These are phyloP conservation scores for Talaromyces sp. DNA, from an alignment of 2,329 filamentous ascomycete genomes.

Conservation along the genomic window DNA sequence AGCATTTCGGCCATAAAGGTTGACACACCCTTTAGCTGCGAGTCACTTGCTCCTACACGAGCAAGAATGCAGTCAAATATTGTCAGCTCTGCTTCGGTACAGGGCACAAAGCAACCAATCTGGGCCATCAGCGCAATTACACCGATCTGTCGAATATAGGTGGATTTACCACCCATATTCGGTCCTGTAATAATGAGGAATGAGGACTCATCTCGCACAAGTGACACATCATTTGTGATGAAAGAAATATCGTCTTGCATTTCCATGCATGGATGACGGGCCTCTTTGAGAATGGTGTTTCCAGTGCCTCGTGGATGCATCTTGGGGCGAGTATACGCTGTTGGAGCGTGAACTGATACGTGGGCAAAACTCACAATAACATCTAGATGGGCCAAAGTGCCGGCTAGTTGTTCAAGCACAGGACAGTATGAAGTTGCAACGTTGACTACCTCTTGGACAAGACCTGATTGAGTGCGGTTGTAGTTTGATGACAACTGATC, in stretches of 20 bases:
- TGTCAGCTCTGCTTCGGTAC: slow-evolving; percentile 81
- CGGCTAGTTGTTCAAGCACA: slow-evolving; percentile 83
- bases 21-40: slow-evolving; percentile 93
- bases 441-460: slow-evolving; percentile 87
- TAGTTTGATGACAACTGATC: slow-evolving; percentile 94
- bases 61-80: slow-evolving; percentile 97
- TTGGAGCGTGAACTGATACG: slow-evolving; percentile 86
- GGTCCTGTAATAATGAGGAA: slow-evolving; percentile 97
- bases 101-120: slow-evolving; percentile 93
- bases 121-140: slow-evolving; percentile 98
- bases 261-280: slow-evolving; percentile 95
- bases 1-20: slow-evolving; percentile 99
- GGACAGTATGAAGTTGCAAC: slow-evolving; percentile 95
- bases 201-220: slow-evolving; percentile 73
- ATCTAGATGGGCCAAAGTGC: slow-evolving; percentile 85
- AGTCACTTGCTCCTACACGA: slow-evolving; percentile 91
- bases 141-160: slow-evolving; percentile 95
- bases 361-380: slow-evolving; percentile 94
- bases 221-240: slow-evolving; percentile 92
- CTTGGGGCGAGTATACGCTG: slow-evolving; percentile 83
- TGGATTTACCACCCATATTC: slow-evolving; percentile 99
- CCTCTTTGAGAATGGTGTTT: slow-evolving; percentile 84
- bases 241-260: slow-evolving; percentile 98
- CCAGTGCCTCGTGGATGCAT: slow-evolving; percentile 86
- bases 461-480: slow-evolving; percentile 85